Base-by-base conservation (phyloP, 345 rosid genomes). In the Salix dunnii region DNA sequence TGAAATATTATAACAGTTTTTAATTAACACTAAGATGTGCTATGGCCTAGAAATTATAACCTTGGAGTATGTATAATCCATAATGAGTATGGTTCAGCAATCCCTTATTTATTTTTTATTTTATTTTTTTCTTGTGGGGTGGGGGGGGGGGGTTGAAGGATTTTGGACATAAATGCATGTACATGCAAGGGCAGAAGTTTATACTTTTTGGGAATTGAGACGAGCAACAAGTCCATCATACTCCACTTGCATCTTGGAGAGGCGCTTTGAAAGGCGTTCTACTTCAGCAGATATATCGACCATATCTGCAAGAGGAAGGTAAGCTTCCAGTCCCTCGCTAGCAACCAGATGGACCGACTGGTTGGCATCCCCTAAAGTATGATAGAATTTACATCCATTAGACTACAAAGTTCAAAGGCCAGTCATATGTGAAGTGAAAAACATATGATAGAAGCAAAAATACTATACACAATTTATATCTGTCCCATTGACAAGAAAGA, bases 321-420 rank as follows among this genome's bases (percentile, higher is more conserved):
- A 93, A 62, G 99, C 98, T 84, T 96, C 99, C 63, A 96, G 87
- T 68, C 98, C 99, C 84, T 96, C 96, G 75, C 98, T 88, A 31
- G 98, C 99, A 79, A 96, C 98, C 68, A 96, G 82, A 82, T 96
- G 99, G 53, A 96, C 92, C 12, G 97, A 96, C 31, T 83, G 86
- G 67, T 89, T 87, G 70, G 92, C 98, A 85, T 93, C 90, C 80
- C 81, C 98, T 95, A 84, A 79, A 76, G 72, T 14, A 63, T 30
- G 16, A 74, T n/a, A 62, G 65, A 76, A 78, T 63, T 71, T 40
- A 46, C 66, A 74, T 51, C 49, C 66, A 35, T 66, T 25, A 71
- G 40, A 68, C 31, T 42, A 68, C 40, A 40, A 35, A 76, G 14
- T 7, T 74, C 35, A 65, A 69, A 28, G 36, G 21, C 72, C 38